Conservation (phyloP, 2,329 filamentous ascomycete genomes). For the Ophiocordyceps robertsii region DNA sequence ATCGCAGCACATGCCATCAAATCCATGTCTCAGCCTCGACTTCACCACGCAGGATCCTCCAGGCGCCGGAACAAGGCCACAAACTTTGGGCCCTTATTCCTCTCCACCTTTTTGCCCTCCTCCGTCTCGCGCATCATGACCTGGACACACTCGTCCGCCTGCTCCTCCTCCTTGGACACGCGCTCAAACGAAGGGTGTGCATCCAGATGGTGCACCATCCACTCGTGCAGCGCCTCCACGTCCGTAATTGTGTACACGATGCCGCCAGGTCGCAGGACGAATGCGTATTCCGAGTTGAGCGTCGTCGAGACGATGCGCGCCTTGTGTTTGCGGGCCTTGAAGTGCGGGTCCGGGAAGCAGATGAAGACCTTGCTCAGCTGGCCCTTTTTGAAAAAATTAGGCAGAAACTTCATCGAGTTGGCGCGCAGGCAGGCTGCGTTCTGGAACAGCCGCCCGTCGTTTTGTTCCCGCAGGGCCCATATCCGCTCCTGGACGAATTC, state of each 20-base stretch:
- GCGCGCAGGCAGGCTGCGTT: conserved; percentile 82
- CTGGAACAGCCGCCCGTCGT: conserved; percentile 49
- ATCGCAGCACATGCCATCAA: too few relatives aligned
- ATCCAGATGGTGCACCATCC: conserved; percentile 84
- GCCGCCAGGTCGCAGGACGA: conserved; percentile 68
- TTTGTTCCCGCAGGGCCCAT: conserved; percentile 61
- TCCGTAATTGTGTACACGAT: conserved; percentile 95
- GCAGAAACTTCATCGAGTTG: conserved; percentile 99
- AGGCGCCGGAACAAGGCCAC: conserved; percentile 75
- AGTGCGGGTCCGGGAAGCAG: conserved; percentile 96
- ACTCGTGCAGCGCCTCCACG: conserved; percentile 82
- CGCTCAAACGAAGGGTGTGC: conserved; percentile 68
- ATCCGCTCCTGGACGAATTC: conserved; percentile 85
- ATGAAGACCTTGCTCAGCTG: conserved; percentile 90
- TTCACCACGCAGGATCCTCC: conserved; percentile 65
- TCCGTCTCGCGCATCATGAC: conserved; percentile 79
- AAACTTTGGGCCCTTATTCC: conserved; percentile 84
- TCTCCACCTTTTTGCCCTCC: conserved; percentile 90
- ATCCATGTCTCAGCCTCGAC: neutral
- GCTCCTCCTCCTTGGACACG: conserved; percentile 52
- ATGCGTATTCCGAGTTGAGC: conserved; percentile 88
- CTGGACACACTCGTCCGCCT: conserved; percentile 55
- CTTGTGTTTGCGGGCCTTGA: conserved; percentile 96
- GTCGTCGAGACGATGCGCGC: conserved; percentile 83
- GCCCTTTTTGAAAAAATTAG: conserved; percentile 77